A percentile compares a stretch with the other conserved stretches of the same genome.
Evolutionary conservation across 805 yeast species (phyloP).

Genomic region (Pichia occidentalis): DNA sequence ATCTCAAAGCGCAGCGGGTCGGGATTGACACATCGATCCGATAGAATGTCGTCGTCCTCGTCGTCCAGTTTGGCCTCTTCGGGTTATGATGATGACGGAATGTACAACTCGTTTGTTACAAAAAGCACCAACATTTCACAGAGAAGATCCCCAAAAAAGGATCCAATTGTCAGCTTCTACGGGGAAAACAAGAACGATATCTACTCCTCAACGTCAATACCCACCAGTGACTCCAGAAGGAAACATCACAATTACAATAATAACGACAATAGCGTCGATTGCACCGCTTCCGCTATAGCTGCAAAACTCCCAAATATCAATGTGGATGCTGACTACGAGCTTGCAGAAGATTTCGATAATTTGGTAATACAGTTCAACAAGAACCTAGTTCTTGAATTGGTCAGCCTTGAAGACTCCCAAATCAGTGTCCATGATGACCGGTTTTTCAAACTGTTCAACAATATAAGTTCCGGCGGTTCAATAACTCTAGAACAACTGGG

Average conservation of each 20-base stretch:
- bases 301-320: constrained; percentile 19
- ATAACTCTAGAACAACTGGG: constrained; percentile 16
- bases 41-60: too few relatives aligned
- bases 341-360: neutral
- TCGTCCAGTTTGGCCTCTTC: too few relatives aligned
- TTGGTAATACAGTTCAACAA: neutral
- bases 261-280: neutral
- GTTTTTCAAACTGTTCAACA: constrained; percentile 17
- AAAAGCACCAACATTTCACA: neutral
- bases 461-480: constrained; percentile 12
- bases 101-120: constrained; percentile 4
- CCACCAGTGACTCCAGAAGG: constrained; percentile 1
- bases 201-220: constrained; percentile 19
- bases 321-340: constrained; percentile 11
- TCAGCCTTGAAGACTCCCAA: constrained; percentile 12
- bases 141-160: neutral
- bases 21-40: too few relatives aligned
- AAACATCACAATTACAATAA: neutral
- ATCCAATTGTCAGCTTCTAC: neutral
- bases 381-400: constrained; percentile 16
- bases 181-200: constrained; percentile 9
- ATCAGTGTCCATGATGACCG: constrained; percentile 21
- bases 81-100: too few relatives aligned
- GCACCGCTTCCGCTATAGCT: too few relatives aligned
- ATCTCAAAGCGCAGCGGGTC: neutral